Evolutionary conservation across 306 rosid species (phyloP).

Genomic region (Bauhinia variegata): DNA sequence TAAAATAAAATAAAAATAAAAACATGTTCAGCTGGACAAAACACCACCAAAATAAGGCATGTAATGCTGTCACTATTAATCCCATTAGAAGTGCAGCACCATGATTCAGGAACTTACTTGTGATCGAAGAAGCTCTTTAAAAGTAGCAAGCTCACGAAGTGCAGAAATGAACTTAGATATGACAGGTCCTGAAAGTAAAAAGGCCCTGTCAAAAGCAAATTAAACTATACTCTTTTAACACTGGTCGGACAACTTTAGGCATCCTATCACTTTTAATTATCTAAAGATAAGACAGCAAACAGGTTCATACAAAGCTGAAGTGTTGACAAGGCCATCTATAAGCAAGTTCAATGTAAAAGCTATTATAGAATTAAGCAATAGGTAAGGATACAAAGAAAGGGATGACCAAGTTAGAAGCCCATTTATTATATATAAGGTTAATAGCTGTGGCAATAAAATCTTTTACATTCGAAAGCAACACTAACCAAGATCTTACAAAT

Average conservation of each 20-base stretch:
- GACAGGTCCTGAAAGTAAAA: slow-evolving; percentile 80
- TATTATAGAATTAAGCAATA: slow-evolving; percentile 7
- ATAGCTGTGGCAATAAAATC: slow-evolving; percentile 5
- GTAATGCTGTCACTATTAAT: slow-evolving; percentile 19
- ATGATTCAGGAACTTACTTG: slow-evolving; percentile 64
- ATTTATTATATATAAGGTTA: slow-evolving; percentile 1
- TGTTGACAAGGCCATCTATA: slow-evolving; percentile 18
- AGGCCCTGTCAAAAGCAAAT: slow-evolving; percentile 35
- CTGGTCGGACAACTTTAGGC: slow-evolving; percentile 10
- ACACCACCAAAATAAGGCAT: slow-evolving; percentile 21
- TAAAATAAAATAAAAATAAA: too few species aligned
- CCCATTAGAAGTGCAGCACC: slow-evolving; percentile 24
- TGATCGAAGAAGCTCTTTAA: slow-evolving; percentile 94
- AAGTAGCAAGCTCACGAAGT: slow-evolving; percentile 83
- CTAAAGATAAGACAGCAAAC: slow-evolving; percentile 20
- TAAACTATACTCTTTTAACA: slow-evolving; percentile 27
- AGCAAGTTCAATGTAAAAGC: slow-evolving; percentile 15
- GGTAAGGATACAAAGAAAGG: slow-evolving; percentile 9
- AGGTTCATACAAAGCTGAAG: slow-evolving; percentile 28
- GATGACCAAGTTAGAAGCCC: slow-evolving; percentile 16
- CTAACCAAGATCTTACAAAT: slow-evolving; percentile 2
- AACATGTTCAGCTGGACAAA: slow-evolving; percentile 1
- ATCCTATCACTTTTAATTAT: not conserved
- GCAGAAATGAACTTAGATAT: slow-evolving; percentile 74
- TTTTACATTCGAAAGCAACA: slow-evolving; percentile 26